Base-by-base conservation (phyloP, 1,284 basidiomycete species). In the Polyporus tsugae region DNA sequence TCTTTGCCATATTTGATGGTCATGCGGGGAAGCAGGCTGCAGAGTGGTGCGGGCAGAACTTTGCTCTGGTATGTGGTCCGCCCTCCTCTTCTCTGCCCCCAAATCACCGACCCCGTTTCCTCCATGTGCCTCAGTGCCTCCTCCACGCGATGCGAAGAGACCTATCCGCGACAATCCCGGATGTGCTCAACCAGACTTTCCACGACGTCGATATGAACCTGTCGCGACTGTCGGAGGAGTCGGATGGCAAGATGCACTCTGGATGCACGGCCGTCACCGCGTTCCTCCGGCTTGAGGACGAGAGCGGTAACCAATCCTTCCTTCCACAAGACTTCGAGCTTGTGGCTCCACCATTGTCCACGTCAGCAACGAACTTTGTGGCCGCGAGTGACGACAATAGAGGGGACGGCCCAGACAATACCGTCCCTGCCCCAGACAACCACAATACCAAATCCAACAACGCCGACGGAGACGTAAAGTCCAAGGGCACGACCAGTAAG, bases 21-120 rank as follows among this genome's bases (percentile, higher is more conserved):
- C 98, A 99, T 78, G 98, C 98, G 0, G 98, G 98, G 25, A 99
- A 98, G 79, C 95, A 98, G 77, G 96, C 97, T 25, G 98, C 98
- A 25, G 98, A 99, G 79, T 99, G 97, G 97, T 99, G 98, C 81
- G 97, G 97, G 33, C 87, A 90, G 75, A 92, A 99, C 81, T 99
- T 99, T 81, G 96, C 99, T 79, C 89, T 96, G 83, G 95, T 95
- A 77, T 74, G 86, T 76, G 36, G 22, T 22, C 22, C 58, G 15
- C 61, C n/a, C 41, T 71, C 38, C 38, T 62, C 69, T 25, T 59
- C 58, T 64, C 41, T 22, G 17, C 58, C 61, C 67, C 38, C 46
- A 64, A 61, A 33, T 52, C 42, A 60, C 66, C 29, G 9, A 71
- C 55, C 17, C 17, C 63, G 46, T 60, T 41, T 38, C 15, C 58